Base-by-base conservation (phyloP, 2,329 filamentous ascomycete species). In the Botrytis squamosa region DNA sequence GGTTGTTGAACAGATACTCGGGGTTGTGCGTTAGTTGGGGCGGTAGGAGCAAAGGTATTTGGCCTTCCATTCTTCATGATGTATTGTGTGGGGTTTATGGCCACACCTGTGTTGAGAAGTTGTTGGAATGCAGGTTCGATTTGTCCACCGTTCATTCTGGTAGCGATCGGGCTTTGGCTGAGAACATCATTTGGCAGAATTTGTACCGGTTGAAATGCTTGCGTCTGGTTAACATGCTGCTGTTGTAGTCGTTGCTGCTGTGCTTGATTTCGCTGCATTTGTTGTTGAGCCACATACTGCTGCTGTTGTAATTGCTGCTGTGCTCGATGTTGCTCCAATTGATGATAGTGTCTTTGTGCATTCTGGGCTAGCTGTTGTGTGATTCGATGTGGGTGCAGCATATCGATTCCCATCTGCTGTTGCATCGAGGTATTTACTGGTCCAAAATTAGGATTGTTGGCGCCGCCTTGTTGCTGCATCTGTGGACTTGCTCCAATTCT, bases 1-100 rank as follows among this genome's bases (percentile, higher is more conserved):
- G n/a, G n/a, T 29, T 57, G n/a, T 18, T 57, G 52, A 29, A 98
- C 87, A 83, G 98, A 98, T 3, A 92, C 93, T 84, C 96, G 91
- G 2, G 99, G 90, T 20, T 95, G 95, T 78, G 95, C 91, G 9
- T 92, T 93, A 68, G 94, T 95, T 60, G n/a, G 18, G n/a, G 25
- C 6, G 20, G 49, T 12, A 22, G 38, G n/a, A 7, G 49, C 25
- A 55, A 57, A 69, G 40, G 38, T 52, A 5, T 57, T 7, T 25
- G 66, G 49, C 49, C 29, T 69, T 59, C 66, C 66, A 33, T 16
- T 20, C 12, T 25, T 38, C 8, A 69, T 16, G 25, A 18, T 36
- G n/a, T 29, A 57, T 20, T 40, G 12, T 42, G 66, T 68, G 52
- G 66, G 66, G 8, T 42, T 42, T 8, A 20, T 33, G 42, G 16